These are phyloP conservation scores for Debaryomycetaceae sp. DNA, from an alignment of 1,139 yeast genomes.

Conservation along the genomic window DNA sequence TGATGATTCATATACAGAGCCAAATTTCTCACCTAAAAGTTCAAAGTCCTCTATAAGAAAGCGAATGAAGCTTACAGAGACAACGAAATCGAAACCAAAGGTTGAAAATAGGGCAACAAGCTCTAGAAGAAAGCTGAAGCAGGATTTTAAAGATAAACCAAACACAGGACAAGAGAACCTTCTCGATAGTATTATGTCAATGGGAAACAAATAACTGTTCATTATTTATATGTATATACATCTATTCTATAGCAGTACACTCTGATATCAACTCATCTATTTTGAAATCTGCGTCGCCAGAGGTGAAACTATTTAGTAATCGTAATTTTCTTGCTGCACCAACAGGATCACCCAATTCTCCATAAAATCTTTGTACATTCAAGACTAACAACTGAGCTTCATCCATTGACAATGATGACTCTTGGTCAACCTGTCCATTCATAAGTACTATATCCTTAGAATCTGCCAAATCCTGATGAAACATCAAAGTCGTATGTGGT, in stretches of 20 bases:
- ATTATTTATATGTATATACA: background rate
- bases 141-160: conserved; percentile 1
- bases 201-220: conserved; percentile 8
- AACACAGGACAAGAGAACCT: conserved; percentile 5
- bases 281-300: conserved; percentile 60
- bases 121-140: conserved; percentile 1
- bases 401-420: conserved; percentile 58
- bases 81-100: background rate
- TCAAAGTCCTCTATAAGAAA: background rate
- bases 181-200: conserved; percentile 12
- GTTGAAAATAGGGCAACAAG: background rate
- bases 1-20: background rate
- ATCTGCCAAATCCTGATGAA: conserved; percentile 74
- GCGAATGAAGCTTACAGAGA: background rate
- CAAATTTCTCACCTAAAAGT: background rate
- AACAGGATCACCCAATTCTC: conserved; percentile 49
- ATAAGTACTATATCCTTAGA: conserved; percentile 69
- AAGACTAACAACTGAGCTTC: conserved; percentile 78
- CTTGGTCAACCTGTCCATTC: conserved; percentile 83
- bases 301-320: conserved; percentile 64
- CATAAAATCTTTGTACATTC: conserved; percentile 86
- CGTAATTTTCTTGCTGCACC: conserved; percentile 48
- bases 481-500: conserved; percentile 88
- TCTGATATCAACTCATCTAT: conserved; percentile 67
- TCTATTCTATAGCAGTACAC: conserved; percentile 63